These are phyloP conservation scores for Bipolaris sorokiniana DNA, from an alignment of 2,329 filamentous ascomycete species.

Conservation along the genomic window DNA sequence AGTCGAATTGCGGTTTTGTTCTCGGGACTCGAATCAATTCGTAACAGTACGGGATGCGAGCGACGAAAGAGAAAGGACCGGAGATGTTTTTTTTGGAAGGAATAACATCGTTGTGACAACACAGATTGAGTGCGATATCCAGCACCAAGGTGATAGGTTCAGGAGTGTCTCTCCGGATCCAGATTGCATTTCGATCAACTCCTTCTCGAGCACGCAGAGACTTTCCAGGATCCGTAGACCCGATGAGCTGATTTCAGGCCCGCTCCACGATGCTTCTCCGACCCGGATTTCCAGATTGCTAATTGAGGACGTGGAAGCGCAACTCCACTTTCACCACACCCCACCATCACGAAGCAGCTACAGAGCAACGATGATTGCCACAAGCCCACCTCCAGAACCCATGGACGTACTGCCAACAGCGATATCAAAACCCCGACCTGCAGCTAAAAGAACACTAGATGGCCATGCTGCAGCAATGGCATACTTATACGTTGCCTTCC, in stretches of 20 bases:
- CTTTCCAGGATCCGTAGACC: conserved; percentile 5
- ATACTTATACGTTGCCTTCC: conserved; percentile 72
- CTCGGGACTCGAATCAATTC: conserved; percentile 16
- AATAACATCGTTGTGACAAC: conserved; percentile 60
- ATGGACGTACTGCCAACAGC: not conserved
- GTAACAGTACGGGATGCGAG: conserved; percentile 1
- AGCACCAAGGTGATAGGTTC: conserved; percentile 51
- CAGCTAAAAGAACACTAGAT: conserved; percentile 8
- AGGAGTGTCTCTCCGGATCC: conserved; percentile 11
- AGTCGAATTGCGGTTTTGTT: conserved; percentile 54
- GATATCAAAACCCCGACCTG: conserved; percentile 1
- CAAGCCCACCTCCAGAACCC: not conserved
- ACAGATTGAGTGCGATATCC: conserved; percentile 65
- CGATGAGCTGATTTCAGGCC: not conserved
- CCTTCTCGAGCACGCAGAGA: conserved; percentile 37
- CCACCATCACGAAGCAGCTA: conserved; percentile 8
- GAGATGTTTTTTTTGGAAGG: conserved; percentile 53
- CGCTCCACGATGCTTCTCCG: not conserved
- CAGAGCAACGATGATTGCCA: conserved; percentile 17
- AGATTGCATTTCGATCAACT: conserved; percentile 34
- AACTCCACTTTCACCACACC: not conserved
- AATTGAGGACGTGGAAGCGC: conserved; percentile 9
- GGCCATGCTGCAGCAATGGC: conserved; percentile 65
- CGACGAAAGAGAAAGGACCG: conserved; percentile 29
- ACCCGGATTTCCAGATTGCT: not conserved